A percentile compares a stretch with the other conserved stretches of the same genome.
Conservation (phyloP, 768 basidiomycete species). For the Lentinus tigrinus region DNA sequence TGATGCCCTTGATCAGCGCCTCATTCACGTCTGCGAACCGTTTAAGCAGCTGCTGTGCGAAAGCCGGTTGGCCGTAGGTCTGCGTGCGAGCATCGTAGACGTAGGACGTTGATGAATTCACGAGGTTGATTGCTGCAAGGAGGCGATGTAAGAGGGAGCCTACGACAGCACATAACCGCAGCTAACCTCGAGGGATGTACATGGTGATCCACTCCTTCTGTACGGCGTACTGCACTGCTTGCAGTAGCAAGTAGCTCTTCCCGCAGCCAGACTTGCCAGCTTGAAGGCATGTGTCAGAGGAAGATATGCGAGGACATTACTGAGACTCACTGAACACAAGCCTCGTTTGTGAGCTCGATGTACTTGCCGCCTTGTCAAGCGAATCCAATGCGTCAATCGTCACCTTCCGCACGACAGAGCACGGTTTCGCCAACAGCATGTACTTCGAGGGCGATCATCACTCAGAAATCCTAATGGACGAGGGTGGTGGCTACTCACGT, state of each 20-base stretch:
- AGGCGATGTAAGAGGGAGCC: neutral
- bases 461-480: neutral
- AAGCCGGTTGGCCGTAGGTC: slow-evolving; percentile 72
- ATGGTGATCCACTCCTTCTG: slow-evolving; percentile 76
- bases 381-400: slow-evolving; percentile 56
- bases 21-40: slow-evolving; percentile 62
- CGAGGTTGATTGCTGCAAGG: slow-evolving; percentile 49
- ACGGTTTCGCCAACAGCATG: slow-evolving; percentile 67
- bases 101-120: slow-evolving; percentile 74
- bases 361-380: slow-evolving; percentile 49
- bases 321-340: slow-evolving; percentile 63
- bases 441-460: slow-evolving; percentile 41
- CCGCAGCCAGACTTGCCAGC: slow-evolving; percentile 76
- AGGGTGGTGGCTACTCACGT: slow-evolving; percentile 46
- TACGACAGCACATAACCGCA: neutral
- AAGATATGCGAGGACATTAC: neutral
- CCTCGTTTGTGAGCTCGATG: slow-evolving; percentile 51
- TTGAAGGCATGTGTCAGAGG: slow-evolving; percentile 31
- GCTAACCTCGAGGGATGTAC: slow-evolving; percentile 77
- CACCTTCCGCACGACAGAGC: slow-evolving; percentile 66
- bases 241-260: slow-evolving; percentile 77
- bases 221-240: slow-evolving; percentile 68
- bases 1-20: slow-evolving; percentile 40
- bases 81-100: slow-evolving; percentile 72
- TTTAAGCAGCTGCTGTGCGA: slow-evolving; percentile 62